These are phyloP conservation scores for Smithsoniella earleae DNA, from an alignment of 163 green algal species.

Conservation along the genomic window DNA sequence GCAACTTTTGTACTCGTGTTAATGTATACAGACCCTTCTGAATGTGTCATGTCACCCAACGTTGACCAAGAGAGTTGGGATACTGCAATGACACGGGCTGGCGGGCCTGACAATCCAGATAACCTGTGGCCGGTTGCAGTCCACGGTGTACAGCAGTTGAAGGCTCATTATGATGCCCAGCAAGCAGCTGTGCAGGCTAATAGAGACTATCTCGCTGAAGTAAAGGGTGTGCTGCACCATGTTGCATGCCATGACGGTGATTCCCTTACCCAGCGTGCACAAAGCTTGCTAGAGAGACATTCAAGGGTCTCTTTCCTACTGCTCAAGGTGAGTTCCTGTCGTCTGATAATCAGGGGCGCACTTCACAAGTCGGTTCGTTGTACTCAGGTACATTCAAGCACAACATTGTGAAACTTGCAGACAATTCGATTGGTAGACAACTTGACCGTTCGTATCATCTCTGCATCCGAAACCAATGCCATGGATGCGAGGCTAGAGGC, in stretches of 20 bases:
- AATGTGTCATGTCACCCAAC: not conserved
- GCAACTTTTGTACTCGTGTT: too few relatives aligned
- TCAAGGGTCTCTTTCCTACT: not conserved
- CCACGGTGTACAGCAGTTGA: constrained; percentile 2
- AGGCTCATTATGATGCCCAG: constrained; percentile 27
- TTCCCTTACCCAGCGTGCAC: not conserved
- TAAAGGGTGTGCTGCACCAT: not conserved
- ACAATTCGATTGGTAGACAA: not conserved
- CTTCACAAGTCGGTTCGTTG: not conserved
- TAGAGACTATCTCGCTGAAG: constrained; percentile 1
- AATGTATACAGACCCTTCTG: too few relatives aligned
- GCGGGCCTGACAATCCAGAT: constrained; percentile 7
- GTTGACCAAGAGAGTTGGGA: constrained; percentile 3
- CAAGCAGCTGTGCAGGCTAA: constrained; percentile 20
- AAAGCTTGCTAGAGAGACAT: not conserved
- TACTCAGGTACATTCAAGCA: not conserved
- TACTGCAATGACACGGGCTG: constrained; percentile 1
- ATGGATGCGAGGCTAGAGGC: constrained; percentile 19
- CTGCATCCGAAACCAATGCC: not conserved
- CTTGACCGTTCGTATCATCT: not conserved
- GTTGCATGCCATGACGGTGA: not conserved
- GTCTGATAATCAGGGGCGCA: not conserved
- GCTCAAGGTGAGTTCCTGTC: not conserved
- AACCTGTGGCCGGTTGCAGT: constrained; percentile 22
- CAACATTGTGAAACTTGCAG: too few relatives aligned